phyloP scores from a whole-genome alignment of 805 yeast species.

The Schwanniomyces yamadae region DNA sequence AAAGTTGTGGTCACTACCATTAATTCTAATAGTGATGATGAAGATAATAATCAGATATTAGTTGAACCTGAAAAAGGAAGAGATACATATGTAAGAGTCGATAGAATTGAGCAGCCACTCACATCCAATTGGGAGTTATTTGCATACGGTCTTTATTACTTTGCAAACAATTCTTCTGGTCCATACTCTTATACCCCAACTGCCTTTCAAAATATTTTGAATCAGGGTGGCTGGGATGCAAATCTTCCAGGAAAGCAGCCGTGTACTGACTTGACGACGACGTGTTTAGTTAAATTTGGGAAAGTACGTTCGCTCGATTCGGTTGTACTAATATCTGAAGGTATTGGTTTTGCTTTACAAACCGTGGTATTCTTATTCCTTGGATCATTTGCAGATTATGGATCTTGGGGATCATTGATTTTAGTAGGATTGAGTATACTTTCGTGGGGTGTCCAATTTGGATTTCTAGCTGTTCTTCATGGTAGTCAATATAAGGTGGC shows the following conservation, averaged over 20 bases:
- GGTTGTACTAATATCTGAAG: conserved; percentile 3
- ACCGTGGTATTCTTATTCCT: conserved; percentile 2
- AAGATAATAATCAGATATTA: no score
- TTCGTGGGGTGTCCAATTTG: conserved; percentile 3
- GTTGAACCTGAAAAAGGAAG: no score
- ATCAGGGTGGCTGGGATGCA: conserved; percentile 7
- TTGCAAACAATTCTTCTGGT: conserved; percentile 8
- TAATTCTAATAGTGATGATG: no score
- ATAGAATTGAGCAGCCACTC: conserved; percentile 2
- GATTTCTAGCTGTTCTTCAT: neutral
- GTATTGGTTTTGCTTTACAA: conserved; percentile 3
- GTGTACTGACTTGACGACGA: conserved; percentile 1
- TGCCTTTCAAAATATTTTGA: conserved; percentile 6
- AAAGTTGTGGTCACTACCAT: no score
- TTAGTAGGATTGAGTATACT: conserved; percentile 1
- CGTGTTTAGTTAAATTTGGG: conserved; percentile 3
- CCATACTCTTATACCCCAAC: conserved; percentile 7
- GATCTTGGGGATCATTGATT: conserved; percentile 2
- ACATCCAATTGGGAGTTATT: conserved; percentile 6
- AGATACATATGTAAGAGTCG: conserved; percentile 3
- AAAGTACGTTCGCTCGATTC: neutral
- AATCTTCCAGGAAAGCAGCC: neutral
- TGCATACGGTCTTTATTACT: conserved; percentile 7
- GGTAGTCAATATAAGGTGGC: conserved; percentile 2
- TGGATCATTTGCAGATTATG: conserved; percentile 4